These are phyloP conservation scores for Lagenidium sp. DNA, from an alignment of 352 stramenopile genomes.

Conservation along the genomic window DNA sequence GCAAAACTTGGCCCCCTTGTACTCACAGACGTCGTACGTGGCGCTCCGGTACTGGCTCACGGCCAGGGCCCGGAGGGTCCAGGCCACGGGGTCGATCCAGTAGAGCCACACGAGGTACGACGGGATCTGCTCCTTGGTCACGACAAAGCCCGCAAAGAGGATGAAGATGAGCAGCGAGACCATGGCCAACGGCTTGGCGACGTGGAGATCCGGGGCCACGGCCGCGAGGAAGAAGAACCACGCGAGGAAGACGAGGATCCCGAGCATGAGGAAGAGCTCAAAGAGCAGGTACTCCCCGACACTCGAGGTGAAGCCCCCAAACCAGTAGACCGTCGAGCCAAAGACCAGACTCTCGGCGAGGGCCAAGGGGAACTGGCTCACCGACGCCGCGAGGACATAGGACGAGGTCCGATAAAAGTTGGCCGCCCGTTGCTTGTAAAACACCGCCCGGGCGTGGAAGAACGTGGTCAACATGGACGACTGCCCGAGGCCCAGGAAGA, in stretches of 20 bases:
- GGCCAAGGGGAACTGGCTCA: conserved; percentile 41
- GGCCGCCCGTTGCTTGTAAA: conserved; percentile 82
- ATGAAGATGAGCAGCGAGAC: conserved; percentile 50
- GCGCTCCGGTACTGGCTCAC: conserved; percentile 37
- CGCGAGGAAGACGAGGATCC: conserved; percentile 33
- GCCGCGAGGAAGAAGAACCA: conserved; percentile 48
- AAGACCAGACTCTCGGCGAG: conserved; percentile 79
- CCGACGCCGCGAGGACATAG: conserved; percentile 56
- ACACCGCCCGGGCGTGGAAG: conserved; percentile 55
- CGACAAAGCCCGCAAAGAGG: conserved; percentile 57
- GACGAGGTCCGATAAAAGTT: conserved; percentile 84
- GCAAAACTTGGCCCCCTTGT: conserved; percentile 34
- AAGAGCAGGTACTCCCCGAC: conserved; percentile 60
- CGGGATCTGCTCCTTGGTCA: conserved; percentile 41
- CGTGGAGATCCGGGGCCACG: conserved; percentile 24
- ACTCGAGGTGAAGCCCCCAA: conserved; percentile 56
- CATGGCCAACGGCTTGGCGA: conserved; percentile 52
- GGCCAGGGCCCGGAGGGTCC: conserved; percentile 30
- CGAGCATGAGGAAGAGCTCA: conserved; percentile 56
- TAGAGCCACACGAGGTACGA: conserved; percentile 61
- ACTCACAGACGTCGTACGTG: conserved; percentile 25
- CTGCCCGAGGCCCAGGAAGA: conserved; percentile 77
- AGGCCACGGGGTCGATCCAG: conserved; percentile 60
- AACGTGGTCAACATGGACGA: conserved; percentile 74
- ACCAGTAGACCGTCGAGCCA: conserved; percentile 82